These are phyloP conservation scores for Monilinia vaccinii-corymbosi DNA, from an alignment of 2,329 filamentous ascomycete genomes.

Conservation along the genomic window DNA sequence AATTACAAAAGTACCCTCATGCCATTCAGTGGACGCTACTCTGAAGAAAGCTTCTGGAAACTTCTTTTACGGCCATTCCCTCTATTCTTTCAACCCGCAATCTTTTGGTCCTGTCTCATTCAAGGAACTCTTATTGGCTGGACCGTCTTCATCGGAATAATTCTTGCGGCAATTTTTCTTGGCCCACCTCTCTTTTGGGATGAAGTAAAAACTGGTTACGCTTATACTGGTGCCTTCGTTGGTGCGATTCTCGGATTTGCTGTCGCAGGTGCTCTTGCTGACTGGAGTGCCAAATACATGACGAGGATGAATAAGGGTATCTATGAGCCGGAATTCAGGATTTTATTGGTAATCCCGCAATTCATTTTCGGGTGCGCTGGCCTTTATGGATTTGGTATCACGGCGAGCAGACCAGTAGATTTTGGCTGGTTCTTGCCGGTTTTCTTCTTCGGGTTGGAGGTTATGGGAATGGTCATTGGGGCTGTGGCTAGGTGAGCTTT, in stretches of 20 bases:
- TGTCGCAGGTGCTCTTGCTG: slow-evolving; percentile 64
- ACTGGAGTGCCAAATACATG: slow-evolving; percentile 61
- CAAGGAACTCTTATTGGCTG: slow-evolving; percentile 90
- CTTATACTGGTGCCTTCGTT: slow-evolving; percentile 78
- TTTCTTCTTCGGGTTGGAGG: slow-evolving; percentile 76
- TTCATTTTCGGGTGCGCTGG: slow-evolving; percentile 69
- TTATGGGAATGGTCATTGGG: slow-evolving; percentile 85
- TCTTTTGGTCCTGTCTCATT: slow-evolving; percentile 70
- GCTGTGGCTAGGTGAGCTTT: slow-evolving; percentile 62
- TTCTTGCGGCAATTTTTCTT: slow-evolving; percentile 74
- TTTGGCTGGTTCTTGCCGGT: slow-evolving; percentile 64
- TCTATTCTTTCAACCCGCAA: slow-evolving; percentile 74
- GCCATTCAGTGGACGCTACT: slow-evolving; percentile 75
- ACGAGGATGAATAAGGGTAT: slow-evolving; percentile 68
- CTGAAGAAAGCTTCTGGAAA: slow-evolving; percentile 62
- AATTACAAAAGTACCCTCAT: slow-evolving; percentile 52
- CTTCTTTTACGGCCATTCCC: slow-evolving; percentile 67
- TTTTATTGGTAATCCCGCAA: slow-evolving; percentile 75
- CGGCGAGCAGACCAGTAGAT: slow-evolving; percentile 49
- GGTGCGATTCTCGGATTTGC: slow-evolving; percentile 72
- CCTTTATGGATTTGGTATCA: slow-evolving; percentile 76
- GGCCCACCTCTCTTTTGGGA: slow-evolving; percentile 73
- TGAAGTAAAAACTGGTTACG: slow-evolving; percentile 74
- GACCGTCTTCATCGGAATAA: slow-evolving; percentile 86
- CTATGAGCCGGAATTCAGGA: slow-evolving; percentile 87